Evolutionary conservation across 176 grass and related monocot species (phyloP).

Genomic region (Zizania latifolia): DNA sequence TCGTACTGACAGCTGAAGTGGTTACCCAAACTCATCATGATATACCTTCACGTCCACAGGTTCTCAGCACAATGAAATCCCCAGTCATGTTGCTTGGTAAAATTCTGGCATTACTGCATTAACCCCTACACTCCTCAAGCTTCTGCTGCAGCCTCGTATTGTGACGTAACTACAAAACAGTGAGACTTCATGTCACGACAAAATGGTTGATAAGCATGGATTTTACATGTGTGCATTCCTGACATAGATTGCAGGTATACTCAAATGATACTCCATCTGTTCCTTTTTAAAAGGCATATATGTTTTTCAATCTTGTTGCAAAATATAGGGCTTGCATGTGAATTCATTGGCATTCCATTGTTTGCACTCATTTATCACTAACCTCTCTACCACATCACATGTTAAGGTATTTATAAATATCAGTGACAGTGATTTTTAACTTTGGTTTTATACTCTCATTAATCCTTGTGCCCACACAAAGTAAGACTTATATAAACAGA

Average conservation of each 20-base stretch:
- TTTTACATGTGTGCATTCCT: not conserved
- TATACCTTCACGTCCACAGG: slow-evolving; percentile 7
- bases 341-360: no score
- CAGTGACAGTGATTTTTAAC: no score
- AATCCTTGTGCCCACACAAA: no score
- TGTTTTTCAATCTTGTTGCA: not conserved
- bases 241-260: not conserved
- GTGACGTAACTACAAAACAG: slow-evolving; percentile 34
- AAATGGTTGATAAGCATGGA: not conserved
- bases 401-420: no score
- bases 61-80: slow-evolving; percentile 7
- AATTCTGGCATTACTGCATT: slow-evolving; percentile 22
- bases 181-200: slow-evolving; percentile 6
- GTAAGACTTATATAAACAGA: not conserved
- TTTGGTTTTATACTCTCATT: not conserved
- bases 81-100: slow-evolving; percentile 13
- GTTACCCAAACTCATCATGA: slow-evolving; percentile 28
- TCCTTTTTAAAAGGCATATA: no score
- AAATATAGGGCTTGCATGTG: not conserved
- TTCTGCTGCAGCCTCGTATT: slow-evolving; percentile 50
- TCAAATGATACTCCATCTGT: no score
- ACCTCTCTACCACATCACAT: no score
- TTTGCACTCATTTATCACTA: no score
- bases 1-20: slow-evolving; percentile 18
- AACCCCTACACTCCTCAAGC: slow-evolving; percentile 48